phyloP scores from a whole-genome alignment of 2,329 filamentous ascomycete genomes.

The Stagonosporopsis chrysanthemi region DNA sequence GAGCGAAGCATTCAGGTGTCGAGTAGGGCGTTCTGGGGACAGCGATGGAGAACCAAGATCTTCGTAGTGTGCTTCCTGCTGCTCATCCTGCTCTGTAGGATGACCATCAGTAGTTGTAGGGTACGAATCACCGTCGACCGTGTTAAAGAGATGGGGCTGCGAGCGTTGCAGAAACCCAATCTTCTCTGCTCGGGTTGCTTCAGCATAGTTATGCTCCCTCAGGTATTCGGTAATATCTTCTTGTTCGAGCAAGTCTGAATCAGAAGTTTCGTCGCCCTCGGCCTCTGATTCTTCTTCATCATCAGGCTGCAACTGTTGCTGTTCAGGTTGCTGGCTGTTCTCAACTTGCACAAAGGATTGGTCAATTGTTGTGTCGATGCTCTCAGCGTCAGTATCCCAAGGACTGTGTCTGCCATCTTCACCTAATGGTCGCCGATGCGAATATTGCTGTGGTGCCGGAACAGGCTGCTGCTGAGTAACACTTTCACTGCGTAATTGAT shows the following conservation, averaged over 20 bases:
- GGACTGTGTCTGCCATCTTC: slow-evolving; percentile 30
- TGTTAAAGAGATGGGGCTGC: slow-evolving; percentile 9
- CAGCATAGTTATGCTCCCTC: background rate
- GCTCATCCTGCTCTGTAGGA: slow-evolving; percentile 24
- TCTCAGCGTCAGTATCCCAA: slow-evolving; percentile 50
- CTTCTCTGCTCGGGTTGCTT: slow-evolving; percentile 11
- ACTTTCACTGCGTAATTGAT: slow-evolving; percentile 16
- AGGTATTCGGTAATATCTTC: slow-evolving; percentile 1
- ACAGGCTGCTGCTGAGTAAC: slow-evolving; percentile 24
- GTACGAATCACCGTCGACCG: slow-evolving; percentile 46
- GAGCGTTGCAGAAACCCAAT: slow-evolving; percentile 8
- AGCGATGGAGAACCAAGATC: slow-evolving; percentile 15
- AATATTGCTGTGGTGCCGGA: slow-evolving; percentile 25
- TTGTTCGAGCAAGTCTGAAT: slow-evolving; percentile 5
- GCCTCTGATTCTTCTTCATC: slow-evolving; percentile 17
- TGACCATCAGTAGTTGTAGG: slow-evolving; percentile 48
- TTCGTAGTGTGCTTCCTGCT: slow-evolving; percentile 20
- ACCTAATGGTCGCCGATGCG: slow-evolving; percentile 22
- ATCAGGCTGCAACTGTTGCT: slow-evolving; percentile 16
- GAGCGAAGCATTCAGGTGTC: slow-evolving; percentile 15
- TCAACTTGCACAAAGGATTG: slow-evolving; percentile 31
- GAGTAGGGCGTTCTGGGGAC: slow-evolving; percentile 17
- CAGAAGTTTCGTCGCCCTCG: slow-evolving; percentile 23
- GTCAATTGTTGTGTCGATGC: slow-evolving; percentile 45
- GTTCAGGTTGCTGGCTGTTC: slow-evolving; percentile 21